Evolutionary conservation across 306 rosid genomes (phyloP), one percentile per base, ranked within the genome.

Genomic region (Gynostemma pentaphyllum): DNA sequence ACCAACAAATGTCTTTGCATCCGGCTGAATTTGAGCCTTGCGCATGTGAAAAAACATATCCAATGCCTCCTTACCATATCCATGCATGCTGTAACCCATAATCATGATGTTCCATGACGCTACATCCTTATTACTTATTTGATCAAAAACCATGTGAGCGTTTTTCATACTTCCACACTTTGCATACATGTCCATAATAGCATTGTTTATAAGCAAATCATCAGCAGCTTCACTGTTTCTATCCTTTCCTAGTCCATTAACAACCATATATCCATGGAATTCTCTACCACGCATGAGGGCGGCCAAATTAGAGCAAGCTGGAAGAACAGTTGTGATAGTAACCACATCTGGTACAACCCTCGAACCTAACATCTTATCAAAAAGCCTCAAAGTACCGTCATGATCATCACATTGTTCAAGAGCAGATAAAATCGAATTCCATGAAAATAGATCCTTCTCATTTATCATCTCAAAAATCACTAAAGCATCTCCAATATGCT

Each of bases 71-170:
- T 67, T 49, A 36, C 81, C 87, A 67, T 79, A 62, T 18, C 98
- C 96, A 28, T 86, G 88, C 83, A 80, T 76, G 62, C 80, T 95
- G 68, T 82, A 84, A 59, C 96, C 98, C 67, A 77, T 80, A 75
- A 88, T 79, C 85, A 91, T 72, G 69, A 91, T 85, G 76, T 91
- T 91, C 98, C 96, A 85, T 5, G 98, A 91, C 16, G 95, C 95
- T 42, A 82, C 77, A 64, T 91, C 96, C 72, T 80, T 88, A 32
- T 63, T 72, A 5, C 73, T 73, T 84, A 78, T 79, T 42, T 10
- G 72, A 51, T 79, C 72, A 45, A 92, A 92, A 71, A 86, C 67
- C 72, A 55, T 52, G 45, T 26, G 64, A 39, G 95, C 95, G 59
- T 82, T 79, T 78, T 80, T 83, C 96, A 86, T 75, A 66, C 79